phyloP scores from a whole-genome alignment of 1,139 yeast genomes.

The Hanseniaspora gamundiae region DNA sequence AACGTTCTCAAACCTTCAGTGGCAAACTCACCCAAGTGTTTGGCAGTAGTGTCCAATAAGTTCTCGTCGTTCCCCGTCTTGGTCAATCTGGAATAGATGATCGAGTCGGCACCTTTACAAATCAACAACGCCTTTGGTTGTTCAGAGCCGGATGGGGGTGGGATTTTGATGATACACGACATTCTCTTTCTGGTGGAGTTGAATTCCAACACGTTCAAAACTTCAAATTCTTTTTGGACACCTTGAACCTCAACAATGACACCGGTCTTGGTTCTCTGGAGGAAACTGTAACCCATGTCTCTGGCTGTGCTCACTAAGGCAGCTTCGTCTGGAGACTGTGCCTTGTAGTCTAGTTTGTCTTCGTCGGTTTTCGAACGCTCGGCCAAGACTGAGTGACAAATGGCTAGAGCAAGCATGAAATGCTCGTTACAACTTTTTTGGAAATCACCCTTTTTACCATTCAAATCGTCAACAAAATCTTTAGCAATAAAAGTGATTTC shows the following conservation, averaged over 20 bases:
- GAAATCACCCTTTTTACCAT: constrained; percentile 35
- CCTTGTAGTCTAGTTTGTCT: constrained; percentile 55
- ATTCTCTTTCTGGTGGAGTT: constrained; percentile 90
- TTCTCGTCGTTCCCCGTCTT: constrained; percentile 26
- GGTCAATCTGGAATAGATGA: constrained; percentile 65
- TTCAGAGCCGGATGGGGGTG: constrained; percentile 30
- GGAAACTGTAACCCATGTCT: constrained; percentile 78
- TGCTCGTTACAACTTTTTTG: constrained; percentile 59
- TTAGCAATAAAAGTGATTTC: constrained; percentile 71
- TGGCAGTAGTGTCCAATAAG: constrained; percentile 53
- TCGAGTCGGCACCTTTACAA: constrained; percentile 92
- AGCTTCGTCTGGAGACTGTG: constrained; percentile 98
- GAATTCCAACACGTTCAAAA: constrained; percentile 71
- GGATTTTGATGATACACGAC: constrained; percentile 77
- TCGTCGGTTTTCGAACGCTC: constrained; percentile 51
- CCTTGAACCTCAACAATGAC: constrained; percentile 69
- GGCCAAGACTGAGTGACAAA: constrained; percentile 87
- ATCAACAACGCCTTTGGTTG: constrained; percentile 43
- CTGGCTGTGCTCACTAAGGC: constrained; percentile 91
- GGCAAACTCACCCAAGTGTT: constrained; percentile 87
- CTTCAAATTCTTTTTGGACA: constrained; percentile 51
- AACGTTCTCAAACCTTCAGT: constrained; percentile 92
- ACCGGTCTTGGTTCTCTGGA: constrained; percentile 62
- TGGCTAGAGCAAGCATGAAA: constrained; percentile 78
- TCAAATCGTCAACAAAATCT: constrained; percentile 44